Evolutionary conservation across 106 monocot genomes (phyloP).

Genomic region (Posidonia australis): DNA sequence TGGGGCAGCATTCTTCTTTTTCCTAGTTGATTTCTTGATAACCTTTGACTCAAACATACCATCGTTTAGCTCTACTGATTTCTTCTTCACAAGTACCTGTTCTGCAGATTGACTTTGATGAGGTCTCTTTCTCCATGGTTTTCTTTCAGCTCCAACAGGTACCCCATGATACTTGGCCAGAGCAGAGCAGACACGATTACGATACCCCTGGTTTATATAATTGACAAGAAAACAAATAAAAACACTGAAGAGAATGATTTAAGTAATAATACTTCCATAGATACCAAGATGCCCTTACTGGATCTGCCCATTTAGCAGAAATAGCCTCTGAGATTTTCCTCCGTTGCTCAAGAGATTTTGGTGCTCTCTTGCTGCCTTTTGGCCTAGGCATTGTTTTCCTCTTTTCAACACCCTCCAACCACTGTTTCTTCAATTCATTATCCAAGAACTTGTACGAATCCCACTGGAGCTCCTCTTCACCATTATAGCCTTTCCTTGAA

Average conservation of each 20-base stretch:
- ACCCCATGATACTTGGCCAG: slow-evolving; percentile 62
- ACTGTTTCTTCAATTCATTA: slow-evolving; percentile 48
- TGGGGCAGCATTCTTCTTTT: slow-evolving; percentile 35
- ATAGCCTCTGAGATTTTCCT: slow-evolving; percentile 85
- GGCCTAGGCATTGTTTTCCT: slow-evolving; percentile 40
- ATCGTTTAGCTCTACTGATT: slow-evolving; percentile 10
- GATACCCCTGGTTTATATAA: slow-evolving; percentile 49
- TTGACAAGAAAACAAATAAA: background rate
- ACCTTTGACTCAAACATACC: slow-evolving; percentile 16
- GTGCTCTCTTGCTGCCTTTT: slow-evolving; percentile 60
- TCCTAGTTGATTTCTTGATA: slow-evolving; percentile 28
- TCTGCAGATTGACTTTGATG: slow-evolving; percentile 22
- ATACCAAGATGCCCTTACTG: slow-evolving; percentile 31
- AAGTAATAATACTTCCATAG: background rate
- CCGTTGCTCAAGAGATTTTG: slow-evolving; percentile 72
- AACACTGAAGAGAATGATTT: background rate
- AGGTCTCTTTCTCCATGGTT: slow-evolving; percentile 30
- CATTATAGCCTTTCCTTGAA: slow-evolving; percentile 45
- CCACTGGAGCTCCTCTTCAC: slow-evolving; percentile 67
- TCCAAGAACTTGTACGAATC: slow-evolving; percentile 71
- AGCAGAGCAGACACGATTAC: slow-evolving; percentile 58
- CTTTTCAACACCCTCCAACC: slow-evolving; percentile 65
- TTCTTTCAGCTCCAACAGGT: slow-evolving; percentile 45
- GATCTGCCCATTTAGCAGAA: slow-evolving; percentile 87
- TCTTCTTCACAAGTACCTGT: slow-evolving; percentile 23